Evolutionary conservation across 108 stramenopile species (phyloP).

Genomic region (Stephanodiscus minutulus): DNA sequence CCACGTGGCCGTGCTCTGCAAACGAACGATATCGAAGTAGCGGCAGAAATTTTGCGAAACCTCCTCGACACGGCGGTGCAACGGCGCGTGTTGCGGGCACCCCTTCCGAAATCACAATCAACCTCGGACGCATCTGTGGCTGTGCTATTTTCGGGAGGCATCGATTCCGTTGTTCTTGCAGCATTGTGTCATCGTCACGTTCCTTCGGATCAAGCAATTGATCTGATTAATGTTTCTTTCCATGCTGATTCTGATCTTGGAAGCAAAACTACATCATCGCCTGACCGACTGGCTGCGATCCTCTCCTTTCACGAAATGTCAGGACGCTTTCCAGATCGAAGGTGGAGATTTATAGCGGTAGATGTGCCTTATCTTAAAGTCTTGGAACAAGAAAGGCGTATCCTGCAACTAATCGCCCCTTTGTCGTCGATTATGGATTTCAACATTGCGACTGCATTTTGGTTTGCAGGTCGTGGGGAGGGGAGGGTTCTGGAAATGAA

Average conservation of each 20-base stretch:
- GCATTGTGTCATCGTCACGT: constrained; percentile 78
- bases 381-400: constrained; percentile 51
- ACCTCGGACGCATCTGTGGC: constrained; percentile 56
- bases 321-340: constrained; percentile 60
- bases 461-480: constrained; percentile 87
- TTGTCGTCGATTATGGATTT: constrained; percentile 90
- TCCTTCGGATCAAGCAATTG: constrained; percentile 60
- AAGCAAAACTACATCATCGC: constrained; percentile 38
- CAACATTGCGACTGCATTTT: constrained; percentile 94
- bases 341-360: constrained; percentile 72
- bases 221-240: constrained; percentile 93
- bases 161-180: constrained; percentile 94
- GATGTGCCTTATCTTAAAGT: constrained; percentile 82
- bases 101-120: constrained; percentile 23
- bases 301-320: constrained; percentile 68
- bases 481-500: constrained; percentile 41
- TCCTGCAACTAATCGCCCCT: constrained; percentile 74
- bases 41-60: constrained; percentile 12
- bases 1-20: not conserved
- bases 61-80: constrained; percentile 62
- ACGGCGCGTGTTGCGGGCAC: constrained; percentile 57
- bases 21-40: constrained; percentile 7
- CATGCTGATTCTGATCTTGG: constrained; percentile 43
- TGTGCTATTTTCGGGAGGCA: constrained; percentile 95
- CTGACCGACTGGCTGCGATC: constrained; percentile 90